These are phyloP conservation scores for Cladophialophora immunda DNA, from an alignment of 2,329 filamentous ascomycete genomes.

Conservation along the genomic window DNA sequence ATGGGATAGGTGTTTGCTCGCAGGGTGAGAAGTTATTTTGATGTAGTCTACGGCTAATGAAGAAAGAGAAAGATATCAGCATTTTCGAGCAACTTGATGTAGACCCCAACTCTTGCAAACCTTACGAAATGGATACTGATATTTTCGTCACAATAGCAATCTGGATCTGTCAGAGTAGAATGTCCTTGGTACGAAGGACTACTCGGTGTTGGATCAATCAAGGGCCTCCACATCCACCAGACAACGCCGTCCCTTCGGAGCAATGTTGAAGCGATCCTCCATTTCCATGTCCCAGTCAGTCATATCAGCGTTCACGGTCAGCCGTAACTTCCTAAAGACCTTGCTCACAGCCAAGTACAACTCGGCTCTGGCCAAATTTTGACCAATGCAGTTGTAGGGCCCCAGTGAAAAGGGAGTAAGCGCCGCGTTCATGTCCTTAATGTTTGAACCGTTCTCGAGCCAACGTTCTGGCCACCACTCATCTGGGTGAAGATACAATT, in stretches of 20 bases:
- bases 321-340: constrained; percentile 39
- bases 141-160: too few species aligned
- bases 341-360: constrained; percentile 42
- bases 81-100: too few species aligned
- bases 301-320: constrained; percentile 39
- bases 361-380: constrained; percentile 34
- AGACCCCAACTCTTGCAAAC: too few species aligned
- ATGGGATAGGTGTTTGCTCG: too few species aligned
- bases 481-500: constrained; percentile 33
- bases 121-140: too few species aligned
- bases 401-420: constrained; percentile 42
- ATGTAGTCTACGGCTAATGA: too few species aligned
- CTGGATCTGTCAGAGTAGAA: too few species aligned
- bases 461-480: constrained; percentile 40
- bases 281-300: constrained; percentile 42
- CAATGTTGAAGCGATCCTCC: constrained; percentile 27
- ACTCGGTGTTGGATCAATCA: too few species aligned
- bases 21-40: too few species aligned
- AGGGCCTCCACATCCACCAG: neutral
- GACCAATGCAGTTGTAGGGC: constrained; percentile 45
- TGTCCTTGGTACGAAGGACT: too few species aligned
- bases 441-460: constrained; percentile 41
- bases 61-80: too few species aligned
- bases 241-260: constrained; percentile 7
- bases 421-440: constrained; percentile 19